Evolutionary conservation across 208 protist species (phyloP).

Genomic region (Wallacemonas sp.): DNA sequence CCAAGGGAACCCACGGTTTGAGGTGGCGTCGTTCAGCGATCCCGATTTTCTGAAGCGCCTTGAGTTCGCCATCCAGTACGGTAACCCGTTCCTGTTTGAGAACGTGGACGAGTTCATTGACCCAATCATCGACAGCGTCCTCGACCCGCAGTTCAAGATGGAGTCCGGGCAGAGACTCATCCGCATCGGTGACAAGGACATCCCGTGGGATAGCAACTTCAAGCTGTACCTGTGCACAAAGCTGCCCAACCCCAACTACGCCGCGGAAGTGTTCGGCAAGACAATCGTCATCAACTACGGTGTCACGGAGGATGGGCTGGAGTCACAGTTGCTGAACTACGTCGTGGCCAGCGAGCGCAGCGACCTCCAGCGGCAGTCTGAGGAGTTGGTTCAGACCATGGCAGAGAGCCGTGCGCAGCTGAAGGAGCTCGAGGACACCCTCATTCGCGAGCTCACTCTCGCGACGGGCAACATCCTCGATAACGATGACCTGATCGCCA

Average conservation of each 20-base stretch:
- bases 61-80: constrained; percentile 97
- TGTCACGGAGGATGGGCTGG: constrained; percentile 97
- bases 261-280: constrained; percentile 97
- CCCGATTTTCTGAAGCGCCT: constrained; percentile 97
- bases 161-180: constrained; percentile 87
- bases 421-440: constrained; percentile 97
- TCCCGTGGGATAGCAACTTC: constrained; percentile 98
- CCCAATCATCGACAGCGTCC: constrained; percentile 97
- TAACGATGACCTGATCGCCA: constrained; percentile 98
- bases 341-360: constrained; percentile 97
- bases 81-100: constrained; percentile 98
- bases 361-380: constrained; percentile 95
- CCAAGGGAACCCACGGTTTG: constrained; percentile 88
- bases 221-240: constrained; percentile 98
- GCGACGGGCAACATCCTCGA: constrained; percentile 98
- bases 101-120: constrained; percentile 99
- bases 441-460: constrained; percentile 96
- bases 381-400: constrained; percentile 97
- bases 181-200: constrained; percentile 95
- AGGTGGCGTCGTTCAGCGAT: constrained; percentile 96
- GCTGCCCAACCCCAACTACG: constrained; percentile 98
- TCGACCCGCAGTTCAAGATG: constrained; percentile 96
- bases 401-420: constrained; percentile 95
- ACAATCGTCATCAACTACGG: constrained; percentile 99
- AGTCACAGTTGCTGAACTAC: constrained; percentile 98